A percentile compares a stretch with the other conserved stretches of the same genome.
phyloP scores from a whole-genome alignment of 352 stramenopile species.

The Pythium biforme region DNA sequence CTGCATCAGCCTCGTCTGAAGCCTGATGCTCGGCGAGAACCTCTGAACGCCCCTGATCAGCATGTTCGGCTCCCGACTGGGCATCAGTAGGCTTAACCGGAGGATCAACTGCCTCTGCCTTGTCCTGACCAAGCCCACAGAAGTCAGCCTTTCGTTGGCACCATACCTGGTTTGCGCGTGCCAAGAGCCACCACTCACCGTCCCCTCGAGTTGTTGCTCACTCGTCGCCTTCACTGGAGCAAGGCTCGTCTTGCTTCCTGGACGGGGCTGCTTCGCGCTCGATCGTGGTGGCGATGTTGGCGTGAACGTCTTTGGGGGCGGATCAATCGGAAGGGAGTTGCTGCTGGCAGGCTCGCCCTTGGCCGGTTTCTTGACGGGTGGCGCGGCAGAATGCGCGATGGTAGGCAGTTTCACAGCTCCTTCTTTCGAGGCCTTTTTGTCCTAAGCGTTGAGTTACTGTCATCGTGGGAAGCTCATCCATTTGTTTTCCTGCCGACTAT shows the following conservation, averaged over 20 bases:
- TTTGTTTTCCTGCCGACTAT: neutral
- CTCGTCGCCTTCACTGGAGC: neutral
- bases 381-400: constrained; percentile 21
- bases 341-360: constrained; percentile 11
- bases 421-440: constrained; percentile 30
- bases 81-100: too few relatives aligned
- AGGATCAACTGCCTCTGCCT: neutral
- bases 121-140: neutral
- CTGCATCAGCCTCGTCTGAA: neutral
- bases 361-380: constrained; percentile 30
- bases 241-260: neutral
- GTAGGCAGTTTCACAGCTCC: constrained; percentile 46
- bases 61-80: neutral
- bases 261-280: neutral
- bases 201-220: neutral
- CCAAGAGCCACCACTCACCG: neutral
- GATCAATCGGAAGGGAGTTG: neutral
- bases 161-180: neutral
- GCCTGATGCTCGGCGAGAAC: neutral
- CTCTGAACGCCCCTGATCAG: neutral
- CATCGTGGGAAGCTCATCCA: neutral
- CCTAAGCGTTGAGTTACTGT: neutral
- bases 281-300: constrained; percentile 3
- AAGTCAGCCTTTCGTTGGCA: too few relatives aligned
- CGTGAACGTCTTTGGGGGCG: neutral